A percentile compares a stretch with the other conserved stretches of the same genome.
Evolutionary conservation across 345 rosid species (phyloP).

Genomic region (Salix dunnii): DNA sequence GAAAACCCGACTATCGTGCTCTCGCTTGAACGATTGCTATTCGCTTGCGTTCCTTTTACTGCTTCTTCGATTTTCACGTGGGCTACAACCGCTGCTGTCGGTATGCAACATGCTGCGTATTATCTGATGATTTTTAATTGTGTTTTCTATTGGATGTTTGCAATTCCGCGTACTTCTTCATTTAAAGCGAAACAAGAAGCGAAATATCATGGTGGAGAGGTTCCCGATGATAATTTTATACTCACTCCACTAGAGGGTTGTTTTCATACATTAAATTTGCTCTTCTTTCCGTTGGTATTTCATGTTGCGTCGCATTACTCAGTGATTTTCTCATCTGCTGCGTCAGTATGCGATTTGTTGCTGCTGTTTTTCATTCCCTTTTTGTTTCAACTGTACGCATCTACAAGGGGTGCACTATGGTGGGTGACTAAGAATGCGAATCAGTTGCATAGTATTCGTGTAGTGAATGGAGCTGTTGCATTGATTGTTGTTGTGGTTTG

Average conservation of each 20-base stretch:
- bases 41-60: conserved; percentile 74
- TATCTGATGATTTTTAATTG: conserved; percentile 72
- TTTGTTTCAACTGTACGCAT: conserved; percentile 82
- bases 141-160: conserved; percentile 90
- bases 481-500: conserved; percentile 74
- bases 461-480: conserved; percentile 89
- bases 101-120: conserved; percentile 82
- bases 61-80: conserved; percentile 86
- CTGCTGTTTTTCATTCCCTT: conserved; percentile 88
- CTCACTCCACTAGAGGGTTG: conserved; percentile 81
- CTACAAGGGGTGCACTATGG: conserved; percentile 91
- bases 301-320: conserved; percentile 87
- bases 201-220: conserved; percentile 90
- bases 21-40: conserved; percentile 82
- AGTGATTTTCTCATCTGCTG: conserved; percentile 64
- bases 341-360: conserved; percentile 65
- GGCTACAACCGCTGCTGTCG: conserved; percentile 91
- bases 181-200: conserved; percentile 73
- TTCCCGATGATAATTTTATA: conserved; percentile 79
- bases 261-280: conserved; percentile 68
- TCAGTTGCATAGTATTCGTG: conserved; percentile 73
- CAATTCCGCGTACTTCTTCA: conserved; percentile 79
- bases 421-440: conserved; percentile 77
- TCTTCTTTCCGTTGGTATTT: conserved; percentile 75
- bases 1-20: conserved; percentile 85